phyloP scores from a whole-genome alignment of 306 rosid genomes.

The Quercus suber region DNA sequence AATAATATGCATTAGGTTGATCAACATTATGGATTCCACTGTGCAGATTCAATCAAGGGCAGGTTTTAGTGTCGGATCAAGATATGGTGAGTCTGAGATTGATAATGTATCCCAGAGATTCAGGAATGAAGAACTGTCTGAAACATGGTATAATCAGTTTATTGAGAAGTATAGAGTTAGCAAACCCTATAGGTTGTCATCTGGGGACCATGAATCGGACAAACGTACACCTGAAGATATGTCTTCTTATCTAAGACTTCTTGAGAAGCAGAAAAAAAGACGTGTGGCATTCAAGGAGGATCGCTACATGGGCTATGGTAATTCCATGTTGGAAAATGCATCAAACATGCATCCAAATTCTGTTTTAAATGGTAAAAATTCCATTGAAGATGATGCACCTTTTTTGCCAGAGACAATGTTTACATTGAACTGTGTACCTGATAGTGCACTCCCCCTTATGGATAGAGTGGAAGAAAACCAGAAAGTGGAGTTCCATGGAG shows the following conservation, averaged over 20 bases:
- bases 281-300: conserved; percentile 63
- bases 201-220: conserved; percentile 49
- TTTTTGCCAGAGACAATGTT: conserved; percentile 76
- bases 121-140: conserved; percentile 65
- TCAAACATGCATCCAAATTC: conserved; percentile 41
- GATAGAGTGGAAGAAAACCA: conserved; percentile 42
- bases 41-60: conserved; percentile 69
- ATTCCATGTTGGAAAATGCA: conserved; percentile 36
- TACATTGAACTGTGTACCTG: conserved; percentile 78
- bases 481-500: no score
- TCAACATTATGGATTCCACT: not conserved
- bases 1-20: not conserved
- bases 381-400: conserved; percentile 33
- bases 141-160: conserved; percentile 80
- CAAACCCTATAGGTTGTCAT: conserved; percentile 47
- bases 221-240: conserved; percentile 75
- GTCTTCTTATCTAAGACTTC: conserved; percentile 50
- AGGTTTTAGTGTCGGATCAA: conserved; percentile 42
- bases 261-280: conserved; percentile 61
- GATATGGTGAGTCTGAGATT: conserved; percentile 63
- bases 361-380: conserved; percentile 38
- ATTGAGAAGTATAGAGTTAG: conserved; percentile 56
- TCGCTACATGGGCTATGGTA: conserved; percentile 39
- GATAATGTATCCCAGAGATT: conserved; percentile 46
- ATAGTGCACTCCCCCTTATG: conserved; percentile 62